Base-by-base conservation (phyloP, 2,329 filamentous ascomycete genomes). In the Botrytis medusae region DNA sequence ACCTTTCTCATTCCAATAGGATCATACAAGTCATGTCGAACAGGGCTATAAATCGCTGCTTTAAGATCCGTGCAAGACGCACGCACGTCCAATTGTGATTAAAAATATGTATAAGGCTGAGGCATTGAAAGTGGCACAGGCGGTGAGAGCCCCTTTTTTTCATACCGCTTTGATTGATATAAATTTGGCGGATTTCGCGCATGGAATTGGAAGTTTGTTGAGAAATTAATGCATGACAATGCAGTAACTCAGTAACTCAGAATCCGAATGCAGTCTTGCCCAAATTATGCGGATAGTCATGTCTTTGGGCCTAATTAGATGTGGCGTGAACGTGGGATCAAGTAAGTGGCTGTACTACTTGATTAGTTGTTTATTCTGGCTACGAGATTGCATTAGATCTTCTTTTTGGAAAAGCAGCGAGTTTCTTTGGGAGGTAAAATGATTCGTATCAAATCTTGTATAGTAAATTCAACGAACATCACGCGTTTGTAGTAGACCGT, bases 251-350 rank as follows among this genome's bases (percentile, higher is more conserved):
- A 42, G 14, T n/a, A n/a, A 40, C 12, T 9, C 22, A n/a, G 7
- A 65, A 25, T 44, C 9, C 1, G 22, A 37, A 51, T 37, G 63
- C 14, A 16, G 22, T 51, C 4, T 51, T 67, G 46, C 64, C 64
- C 32, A 16, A 51, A 20, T 40, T 42, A 8, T 40, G 25, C 64
- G 48, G 16, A 57, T 32, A 9, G 0, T n/a, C 1, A 57, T 29
- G 65, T 44, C 48, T 69, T 57, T n/a, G 4, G 65, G 65, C 48
- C 65, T n/a, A 40, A 69, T 57, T 18, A 32, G 10, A 51, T 25
- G 48, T 32, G 37, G 65, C 34, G 6, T 22, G 16, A n/a, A 68
- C 64, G 48, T 57, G 48, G 48, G 48, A 69, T 69, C 65, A 57
- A 29, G 51, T 69, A 18, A 69, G n/a, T 69, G 65, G n/a, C 20